Base-by-base conservation (phyloP, 331 rosid species). In the Cydonia oblonga region DNA sequence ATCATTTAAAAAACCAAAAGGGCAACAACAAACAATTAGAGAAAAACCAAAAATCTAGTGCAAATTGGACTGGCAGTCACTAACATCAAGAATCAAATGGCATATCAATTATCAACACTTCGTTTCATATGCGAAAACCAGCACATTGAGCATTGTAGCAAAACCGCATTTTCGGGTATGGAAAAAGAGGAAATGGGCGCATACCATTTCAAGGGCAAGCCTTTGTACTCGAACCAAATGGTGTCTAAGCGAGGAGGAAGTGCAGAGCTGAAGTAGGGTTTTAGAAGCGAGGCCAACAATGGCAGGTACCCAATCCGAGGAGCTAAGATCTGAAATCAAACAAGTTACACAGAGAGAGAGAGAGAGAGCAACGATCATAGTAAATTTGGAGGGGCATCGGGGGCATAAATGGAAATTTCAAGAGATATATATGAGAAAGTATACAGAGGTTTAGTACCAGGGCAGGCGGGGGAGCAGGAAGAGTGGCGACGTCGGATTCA, bases 251-350 rank as follows among this genome's bases (percentile, higher is more conserved):
- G 96, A 30, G 98, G 98, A 71, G 98, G 97, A 29, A 93, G 97
- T 3, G 96, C 44, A 42, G 68, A 22, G 69, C 91, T 81, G 91
- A 93, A 93, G 32, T 91, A 78, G 32, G 98, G 96, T 80, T 89
- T 93, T 25, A 93, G 65, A 15, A 77, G 76, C 73, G 98, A 84
- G 80, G 89, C 80, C 89, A 93, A 75, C 79, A 93, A 72, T 16
- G 98, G 98, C 33, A 93, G 85, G 75, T 89, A 89, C 14, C 98
- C 98, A 16, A 89, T 74, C 66, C 97, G 90, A 83, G 97, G 96
- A 15, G 98, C 98, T 65, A 93, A 88, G 23, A 91, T 84, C 98
- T 93, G 44, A 38, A 38, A 10, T 0, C 44, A 38, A 38, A 10
- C 15, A 11, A 38, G 85, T 51, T 18, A 51, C 22, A 42, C 28